Evolutionary conservation across 1,139 yeast species (phyloP), one percentile per base, ranked within the genome.

Genomic region (Hyphopichia burtonii): DNA sequence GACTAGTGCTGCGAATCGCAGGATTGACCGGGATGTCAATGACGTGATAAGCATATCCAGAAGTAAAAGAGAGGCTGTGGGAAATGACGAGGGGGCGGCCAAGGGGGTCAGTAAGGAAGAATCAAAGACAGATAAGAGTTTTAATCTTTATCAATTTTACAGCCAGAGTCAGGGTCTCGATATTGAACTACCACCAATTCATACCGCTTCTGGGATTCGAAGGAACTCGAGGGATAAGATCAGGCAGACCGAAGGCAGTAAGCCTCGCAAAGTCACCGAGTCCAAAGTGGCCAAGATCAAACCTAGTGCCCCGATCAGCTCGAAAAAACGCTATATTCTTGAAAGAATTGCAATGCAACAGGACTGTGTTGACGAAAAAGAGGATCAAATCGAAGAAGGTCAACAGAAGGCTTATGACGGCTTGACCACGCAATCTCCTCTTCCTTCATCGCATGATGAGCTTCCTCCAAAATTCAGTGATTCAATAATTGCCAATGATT

Each of bases 311-410:
- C n/a, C n/a, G 12, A 25, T 6, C 9, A 28, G 9, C 6, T n/a
- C 38, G 37, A 31, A 41, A 36, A 27, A 20, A 36, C 56, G 56
- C 38, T 56, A 56, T 46, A 55, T 61, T 39, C 49, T 66, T 25
- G 59, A 63, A 31, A 53, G 66, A 40, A 71, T 71, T 33, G 75
- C 75, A 23, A 56, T 70, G 59, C 76, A 71, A 54, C 70, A 70
- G 55, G 74, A 71, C 50, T 64, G 67, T 46, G 72, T 67, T 25
- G 66, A 62, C 20, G 23, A 20, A 6, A 20, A 20, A 8, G 23
- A 20, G 8, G n/a, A n/a, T n/a, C n/a, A n/a, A n/a, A n/a, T n/a
- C n/a, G n/a, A n/a, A n/a, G n/a, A n/a, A n/a, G n/a, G n/a, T n/a
- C n/a, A n/a, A n/a, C n/a, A n/a, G n/a, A n/a, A n/a, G n/a, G n/a